phyloP scores from a whole-genome alignment of 2,329 filamentous ascomycete species.

The Teratosphaeria zuluensis region DNA sequence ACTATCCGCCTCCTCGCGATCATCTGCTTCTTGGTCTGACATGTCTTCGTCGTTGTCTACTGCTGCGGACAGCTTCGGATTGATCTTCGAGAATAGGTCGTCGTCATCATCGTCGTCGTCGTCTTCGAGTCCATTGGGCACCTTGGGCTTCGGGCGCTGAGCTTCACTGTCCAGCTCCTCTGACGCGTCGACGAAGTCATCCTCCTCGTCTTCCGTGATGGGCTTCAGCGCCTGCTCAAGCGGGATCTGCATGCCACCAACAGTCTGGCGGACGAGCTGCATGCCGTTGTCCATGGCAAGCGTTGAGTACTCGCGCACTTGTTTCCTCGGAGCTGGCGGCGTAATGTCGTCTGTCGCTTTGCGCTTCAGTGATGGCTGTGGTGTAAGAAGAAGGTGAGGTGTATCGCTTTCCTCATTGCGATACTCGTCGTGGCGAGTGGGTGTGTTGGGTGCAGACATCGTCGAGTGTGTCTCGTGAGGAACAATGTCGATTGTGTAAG shows the following conservation, averaged over 20 bases:
- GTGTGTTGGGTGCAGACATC: background rate
- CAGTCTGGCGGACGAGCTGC: background rate
- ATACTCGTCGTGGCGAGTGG: background rate
- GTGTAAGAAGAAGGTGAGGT: background rate
- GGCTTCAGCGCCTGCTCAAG: background rate
- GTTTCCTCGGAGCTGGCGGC: background rate
- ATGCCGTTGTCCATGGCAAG: conserved; percentile 1
- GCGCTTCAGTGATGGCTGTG: background rate
- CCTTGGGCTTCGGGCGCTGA: background rate
- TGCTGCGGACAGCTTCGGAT: background rate
- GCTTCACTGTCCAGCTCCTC: background rate
- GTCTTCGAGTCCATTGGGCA: background rate
- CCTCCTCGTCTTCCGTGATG: conserved; percentile 3
- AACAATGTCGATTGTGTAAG: background rate
- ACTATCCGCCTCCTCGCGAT: background rate
- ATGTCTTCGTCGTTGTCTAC: background rate
- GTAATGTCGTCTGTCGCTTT: background rate
- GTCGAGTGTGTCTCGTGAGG: background rate
- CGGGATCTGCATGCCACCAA: background rate
- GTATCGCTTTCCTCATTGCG: background rate
- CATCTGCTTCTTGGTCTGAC: background rate
- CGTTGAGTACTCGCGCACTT: background rate
- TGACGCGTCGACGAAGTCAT: background rate
- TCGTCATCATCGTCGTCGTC: conserved; percentile 3
- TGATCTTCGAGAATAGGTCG: background rate